Percentiles rank a stretch among this genome's conserved stretches.
phyloP scores from a whole-genome alignment of 108 stramenopile species.

The Pseudonitzschia multiseries region DNA sequence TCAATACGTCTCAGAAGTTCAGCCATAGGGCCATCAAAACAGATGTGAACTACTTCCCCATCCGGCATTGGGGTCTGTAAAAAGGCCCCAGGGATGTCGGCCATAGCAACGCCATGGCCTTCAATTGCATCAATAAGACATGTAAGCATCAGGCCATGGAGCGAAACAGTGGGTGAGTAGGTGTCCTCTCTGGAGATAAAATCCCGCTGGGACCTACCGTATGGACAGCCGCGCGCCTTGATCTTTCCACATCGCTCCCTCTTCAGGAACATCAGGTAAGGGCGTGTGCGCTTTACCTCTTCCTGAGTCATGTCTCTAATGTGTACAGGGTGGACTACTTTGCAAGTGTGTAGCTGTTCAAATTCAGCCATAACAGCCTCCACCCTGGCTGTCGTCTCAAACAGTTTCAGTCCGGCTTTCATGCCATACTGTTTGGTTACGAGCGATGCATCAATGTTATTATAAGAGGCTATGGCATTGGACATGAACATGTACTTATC shows the following conservation, averaged over 20 bases:
- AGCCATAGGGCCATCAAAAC: background rate
- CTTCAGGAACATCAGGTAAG: background rate
- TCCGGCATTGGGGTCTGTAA: conserved; percentile 22
- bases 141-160: background rate
- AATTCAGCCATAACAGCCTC: background rate
- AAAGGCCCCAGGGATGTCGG: conserved; percentile 46
- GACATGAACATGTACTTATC: background rate
- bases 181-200: background rate
- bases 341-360: background rate
- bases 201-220: background rate
- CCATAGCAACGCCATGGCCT: conserved; percentile 24
- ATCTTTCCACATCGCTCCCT: background rate
- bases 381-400: background rate
- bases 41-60: background rate
- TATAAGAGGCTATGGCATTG: background rate
- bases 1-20: conserved; percentile 14
- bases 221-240: background rate
- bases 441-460: background rate
- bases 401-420: background rate
- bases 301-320: background rate
- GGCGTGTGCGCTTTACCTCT: background rate
- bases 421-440: background rate
- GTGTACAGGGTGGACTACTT: background rate
- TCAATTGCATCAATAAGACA: conserved; percentile 39
- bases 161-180: background rate